Percentiles rank a stretch among this genome's conserved stretches.
Evolutionary conservation across 2,329 filamentous ascomycete species (phyloP).

Genomic region (Penicillium fuscoglaucum): DNA sequence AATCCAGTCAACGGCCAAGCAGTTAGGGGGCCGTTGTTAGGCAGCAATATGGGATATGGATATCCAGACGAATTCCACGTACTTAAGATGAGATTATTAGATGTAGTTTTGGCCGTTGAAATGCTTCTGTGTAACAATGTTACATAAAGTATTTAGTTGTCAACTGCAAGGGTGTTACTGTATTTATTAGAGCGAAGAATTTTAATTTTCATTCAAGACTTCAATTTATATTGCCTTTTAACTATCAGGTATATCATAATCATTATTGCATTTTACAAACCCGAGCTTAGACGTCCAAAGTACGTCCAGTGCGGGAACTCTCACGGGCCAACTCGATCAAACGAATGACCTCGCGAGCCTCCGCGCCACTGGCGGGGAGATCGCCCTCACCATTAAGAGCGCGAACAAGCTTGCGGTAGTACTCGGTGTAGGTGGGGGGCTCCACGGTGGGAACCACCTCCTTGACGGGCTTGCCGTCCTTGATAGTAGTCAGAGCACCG

Average conservation of each 20-base stretch:
- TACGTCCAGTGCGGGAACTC: conserved; percentile 55
- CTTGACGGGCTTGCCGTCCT: conserved; percentile 54
- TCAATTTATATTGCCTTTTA: conserved; percentile 5
- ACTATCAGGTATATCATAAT: conserved; percentile 17
- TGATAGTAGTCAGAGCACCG: conserved; percentile 59
- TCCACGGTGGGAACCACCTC: conserved; percentile 59
- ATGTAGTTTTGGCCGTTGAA: neutral
- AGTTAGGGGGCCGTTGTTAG: neutral
- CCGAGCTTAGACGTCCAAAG: conserved; percentile 39
- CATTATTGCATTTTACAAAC: conserved; percentile 15
- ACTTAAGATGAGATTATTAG: neutral
- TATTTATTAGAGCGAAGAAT: neutral
- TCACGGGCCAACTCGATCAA: conserved; percentile 58
- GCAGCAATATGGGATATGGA: neutral
- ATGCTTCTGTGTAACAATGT: neutral
- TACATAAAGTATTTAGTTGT: neutral
- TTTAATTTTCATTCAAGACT: neutral
- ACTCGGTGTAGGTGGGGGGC: conserved; percentile 67
- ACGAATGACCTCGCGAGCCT: conserved; percentile 55
- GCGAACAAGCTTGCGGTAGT: conserved; percentile 60
- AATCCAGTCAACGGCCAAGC: neutral
- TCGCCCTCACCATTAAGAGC: conserved; percentile 55
- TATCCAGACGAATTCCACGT: neutral
- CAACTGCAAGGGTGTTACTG: neutral
- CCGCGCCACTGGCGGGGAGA: conserved; percentile 55